Evolutionary conservation across 192 early-diverging fungal species (phyloP).

Genomic region (Coemansia furcata): DNA sequence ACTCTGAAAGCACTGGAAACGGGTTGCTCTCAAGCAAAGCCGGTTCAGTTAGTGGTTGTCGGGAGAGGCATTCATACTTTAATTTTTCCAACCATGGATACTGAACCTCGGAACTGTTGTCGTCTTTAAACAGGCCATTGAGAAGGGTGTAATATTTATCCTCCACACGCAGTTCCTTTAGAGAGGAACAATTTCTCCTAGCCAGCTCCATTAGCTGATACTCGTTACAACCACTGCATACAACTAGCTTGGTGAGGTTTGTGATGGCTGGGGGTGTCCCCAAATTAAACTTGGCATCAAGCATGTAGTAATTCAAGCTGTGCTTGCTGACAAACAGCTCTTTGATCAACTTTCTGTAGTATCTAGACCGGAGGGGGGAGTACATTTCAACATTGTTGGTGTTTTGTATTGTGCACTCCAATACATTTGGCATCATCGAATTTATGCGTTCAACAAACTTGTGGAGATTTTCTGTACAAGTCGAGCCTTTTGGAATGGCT

Average conservation of each 20-base stretch:
- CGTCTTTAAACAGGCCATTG: background rate
- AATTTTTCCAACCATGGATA: background rate
- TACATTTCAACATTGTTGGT: background rate
- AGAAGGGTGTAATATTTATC: background rate
- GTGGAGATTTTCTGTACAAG: background rate
- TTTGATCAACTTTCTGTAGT: background rate
- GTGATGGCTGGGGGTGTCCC: background rate
- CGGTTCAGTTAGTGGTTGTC: background rate
- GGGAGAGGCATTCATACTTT: background rate
- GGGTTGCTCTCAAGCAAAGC: background rate
- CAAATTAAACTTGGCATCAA: background rate
- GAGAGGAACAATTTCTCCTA: background rate
- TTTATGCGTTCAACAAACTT: background rate
- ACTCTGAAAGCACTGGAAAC: background rate
- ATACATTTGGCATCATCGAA: background rate
- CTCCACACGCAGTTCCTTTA: background rate
- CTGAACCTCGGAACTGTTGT: background rate
- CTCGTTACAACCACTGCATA: background rate
- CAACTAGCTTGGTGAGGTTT: background rate
- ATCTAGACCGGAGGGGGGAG: background rate
- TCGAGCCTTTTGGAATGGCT: background rate
- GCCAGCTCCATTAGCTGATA: background rate
- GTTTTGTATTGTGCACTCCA: background rate
- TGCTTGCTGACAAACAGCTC: background rate
- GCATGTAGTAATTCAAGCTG: background rate